These are phyloP conservation scores for Trichoderma sp. DNA, from an alignment of 2,329 filamentous ascomycete genomes.

Conservation along the genomic window DNA sequence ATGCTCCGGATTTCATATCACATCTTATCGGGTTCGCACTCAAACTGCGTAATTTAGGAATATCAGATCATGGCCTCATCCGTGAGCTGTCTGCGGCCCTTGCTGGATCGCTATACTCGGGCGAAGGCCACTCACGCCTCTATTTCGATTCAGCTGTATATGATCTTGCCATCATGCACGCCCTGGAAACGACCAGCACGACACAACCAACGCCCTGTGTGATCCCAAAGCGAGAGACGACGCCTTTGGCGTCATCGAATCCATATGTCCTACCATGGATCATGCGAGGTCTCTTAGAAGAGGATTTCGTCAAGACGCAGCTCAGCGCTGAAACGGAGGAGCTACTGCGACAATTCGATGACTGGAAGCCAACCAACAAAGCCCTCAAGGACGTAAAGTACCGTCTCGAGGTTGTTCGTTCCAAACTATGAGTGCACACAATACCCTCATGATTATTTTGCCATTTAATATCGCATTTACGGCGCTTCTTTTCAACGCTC, in stretches of 20 bases:
- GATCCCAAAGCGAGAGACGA: conserved; percentile 25
- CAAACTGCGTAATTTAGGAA: conserved; percentile 88
- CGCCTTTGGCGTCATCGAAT: conserved; percentile 58
- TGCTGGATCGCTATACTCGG: conserved; percentile 85
- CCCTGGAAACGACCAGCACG: conserved; percentile 67
- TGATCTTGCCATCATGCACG: conserved; percentile 69
- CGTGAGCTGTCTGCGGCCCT: conserved; percentile 85
- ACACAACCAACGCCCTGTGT: conserved; percentile 28
- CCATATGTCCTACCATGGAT: conserved; percentile 94
- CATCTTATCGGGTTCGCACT: conserved; percentile 90
- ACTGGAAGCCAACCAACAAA: conserved; percentile 89
- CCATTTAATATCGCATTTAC: not conserved
- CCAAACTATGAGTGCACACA: conserved; percentile 61
- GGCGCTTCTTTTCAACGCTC: not conserved
- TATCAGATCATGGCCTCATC: conserved; percentile 90
- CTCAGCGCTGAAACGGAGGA: conserved; percentile 73
- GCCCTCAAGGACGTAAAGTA: conserved; percentile 95
- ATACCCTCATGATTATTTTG: not conserved
- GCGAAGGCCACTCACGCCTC: conserved; percentile 88
- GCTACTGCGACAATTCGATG: conserved; percentile 83
- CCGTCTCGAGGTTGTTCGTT: conserved; percentile 84
- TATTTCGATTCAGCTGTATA: conserved; percentile 91
- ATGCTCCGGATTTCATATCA: conserved; percentile 90
- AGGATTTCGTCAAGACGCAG: conserved; percentile 83
- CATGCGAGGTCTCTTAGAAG: conserved; percentile 88